Conservation (phyloP, 257 asterid species). For the Solanum etuberosum region DNA sequence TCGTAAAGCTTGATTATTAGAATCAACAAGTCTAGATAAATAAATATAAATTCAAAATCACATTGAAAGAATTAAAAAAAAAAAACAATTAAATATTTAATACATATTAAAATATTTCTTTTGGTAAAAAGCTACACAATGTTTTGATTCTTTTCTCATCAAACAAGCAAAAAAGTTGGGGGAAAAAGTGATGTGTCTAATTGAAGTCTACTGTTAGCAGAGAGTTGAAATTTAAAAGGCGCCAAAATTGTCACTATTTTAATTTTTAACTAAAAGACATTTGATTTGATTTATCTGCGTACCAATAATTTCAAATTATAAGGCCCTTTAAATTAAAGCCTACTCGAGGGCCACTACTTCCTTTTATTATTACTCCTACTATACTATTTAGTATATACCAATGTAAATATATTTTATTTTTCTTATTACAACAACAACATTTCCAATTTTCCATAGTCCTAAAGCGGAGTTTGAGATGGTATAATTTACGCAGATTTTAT, state of each 20-base stretch:
- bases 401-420: not conserved
- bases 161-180: not conserved
- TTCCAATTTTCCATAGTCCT: not conserved
- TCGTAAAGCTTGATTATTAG: not conserved
- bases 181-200: not conserved
- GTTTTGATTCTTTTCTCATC: not conserved
- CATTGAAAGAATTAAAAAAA: not conserved
- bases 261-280: not conserved
- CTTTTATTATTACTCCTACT: not conserved
- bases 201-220: not conserved
- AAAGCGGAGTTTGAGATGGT: not conserved
- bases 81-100: not conserved
- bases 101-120: not conserved
- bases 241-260: slow-evolving; percentile 5
- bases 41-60: not conserved
- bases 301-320: slow-evolving; percentile 1
- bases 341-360: not conserved
- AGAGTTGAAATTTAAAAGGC: slow-evolving; percentile 7
- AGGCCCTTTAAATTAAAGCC: not conserved
- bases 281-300: not conserved
- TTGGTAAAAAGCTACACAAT: not conserved
- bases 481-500: not conserved
- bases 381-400: not conserved
- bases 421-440: not conserved
- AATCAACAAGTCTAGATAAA: not conserved